phyloP scores from a whole-genome alignment of 73 alveolate species.

The Paramecium pentaurelia region DNA sequence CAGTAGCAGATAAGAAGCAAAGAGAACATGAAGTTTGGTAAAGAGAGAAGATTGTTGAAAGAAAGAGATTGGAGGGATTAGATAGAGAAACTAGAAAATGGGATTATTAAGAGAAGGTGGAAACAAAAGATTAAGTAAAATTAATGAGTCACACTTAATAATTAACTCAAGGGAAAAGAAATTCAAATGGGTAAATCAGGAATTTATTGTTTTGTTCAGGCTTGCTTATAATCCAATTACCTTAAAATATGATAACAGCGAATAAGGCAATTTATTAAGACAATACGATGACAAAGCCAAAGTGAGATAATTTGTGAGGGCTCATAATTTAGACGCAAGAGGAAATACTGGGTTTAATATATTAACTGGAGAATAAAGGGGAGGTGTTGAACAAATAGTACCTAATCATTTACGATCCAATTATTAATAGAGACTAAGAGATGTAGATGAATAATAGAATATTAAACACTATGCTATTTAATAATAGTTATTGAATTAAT shows the following conservation, averaged over 20 bases:
- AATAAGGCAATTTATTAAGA: slow-evolving; percentile 33
- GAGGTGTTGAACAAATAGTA: slow-evolving; percentile 23
- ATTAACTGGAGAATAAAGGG: slow-evolving; percentile 48
- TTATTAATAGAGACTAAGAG: slow-evolving; percentile 8
- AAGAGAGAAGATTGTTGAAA: slow-evolving; percentile 45
- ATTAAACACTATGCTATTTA: slow-evolving; percentile 36
- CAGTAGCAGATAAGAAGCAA: slow-evolving; percentile 39
- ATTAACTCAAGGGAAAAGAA: slow-evolving; percentile 38
- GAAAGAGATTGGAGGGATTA: slow-evolving; percentile 16
- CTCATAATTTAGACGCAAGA: slow-evolving; percentile 32
- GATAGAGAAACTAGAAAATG: slow-evolving; percentile 47
- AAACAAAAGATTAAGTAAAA: slow-evolving; percentile 6
- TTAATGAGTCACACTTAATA: not conserved
- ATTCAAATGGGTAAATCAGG: not conserved
- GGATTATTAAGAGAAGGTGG: slow-evolving; percentile 38
- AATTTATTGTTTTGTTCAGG: not conserved
- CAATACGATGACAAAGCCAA: slow-evolving; percentile 46
- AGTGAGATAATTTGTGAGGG: slow-evolving; percentile 48
- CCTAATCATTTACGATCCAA: slow-evolving; percentile 7
- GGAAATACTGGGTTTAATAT: slow-evolving; percentile 48
- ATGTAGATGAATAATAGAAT: slow-evolving; percentile 16
- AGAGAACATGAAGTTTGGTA: slow-evolving; percentile 50
- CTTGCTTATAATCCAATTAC: slow-evolving; percentile 61
- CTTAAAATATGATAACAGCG: slow-evolving; percentile 56
- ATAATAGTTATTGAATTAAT: slow-evolving; percentile 36